Base-by-base conservation (phyloP, 192 early-diverging fungal genomes). In the Gonapodya prolifera region DNA sequence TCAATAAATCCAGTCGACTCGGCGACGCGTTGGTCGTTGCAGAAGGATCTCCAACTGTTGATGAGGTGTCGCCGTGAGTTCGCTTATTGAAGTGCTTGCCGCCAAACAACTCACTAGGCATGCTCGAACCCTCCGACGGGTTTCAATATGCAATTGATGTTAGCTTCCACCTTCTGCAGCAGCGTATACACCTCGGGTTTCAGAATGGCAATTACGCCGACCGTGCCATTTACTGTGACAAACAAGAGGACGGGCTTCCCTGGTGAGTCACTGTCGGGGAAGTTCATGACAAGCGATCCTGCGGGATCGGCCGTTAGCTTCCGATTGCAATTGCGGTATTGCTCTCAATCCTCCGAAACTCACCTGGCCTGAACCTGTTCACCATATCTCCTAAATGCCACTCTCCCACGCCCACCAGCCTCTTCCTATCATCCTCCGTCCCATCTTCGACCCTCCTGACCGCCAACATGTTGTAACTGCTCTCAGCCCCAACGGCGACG, bases 351-450 rank as follows among this genome's bases (percentile, higher is more conserved):
- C n/a, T n/a, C n/a, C 30, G 1, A 18, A 79, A 30, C 78, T 78
- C 83, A 92, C 96, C 96, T 33, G 86, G 78, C 34, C 89, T 81
- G 36, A 98, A 87, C 2, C 87, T 83, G 80, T 96, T 97, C 78
- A 98, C 84, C 33, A 84, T 81, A 75, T 95, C 92, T 30, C 95
- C 95, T 35, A 96, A 31, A 77, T 95, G 93, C 81, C 83, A 94
- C 70, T 86, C 84, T n/a, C 87, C 94, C 76, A 85, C 81, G 17
- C 87, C 80, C 35, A 85, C 83, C 74, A 97, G 79, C 70, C 83
- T 77, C 18, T 79, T 77, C 30, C 83, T 77, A 28, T 86, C 84
- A 29, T 91, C 91, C 23, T 34, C 79, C 30, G 80, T 35, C 1
- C 79, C 81, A 45, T 91, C 90, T 16, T 80, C 82, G 76, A 86